Conservation (phyloP, 306 rosid species). For the Canavalia ensiformis region DNA sequence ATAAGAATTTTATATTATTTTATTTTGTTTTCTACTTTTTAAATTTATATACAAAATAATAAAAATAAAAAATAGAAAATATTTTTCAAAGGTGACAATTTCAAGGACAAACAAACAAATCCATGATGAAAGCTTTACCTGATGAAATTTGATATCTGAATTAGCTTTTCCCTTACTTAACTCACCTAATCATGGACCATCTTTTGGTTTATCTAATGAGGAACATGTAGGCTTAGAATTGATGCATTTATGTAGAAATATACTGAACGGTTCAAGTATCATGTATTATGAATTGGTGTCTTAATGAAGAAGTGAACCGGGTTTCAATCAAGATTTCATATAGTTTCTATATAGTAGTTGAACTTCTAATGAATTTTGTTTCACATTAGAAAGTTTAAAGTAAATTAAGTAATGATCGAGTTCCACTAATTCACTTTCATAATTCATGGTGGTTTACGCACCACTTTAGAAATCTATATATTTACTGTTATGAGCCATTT, state of each 20-base stretch:
- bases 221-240: not conserved
- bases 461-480: slow-evolving; percentile 3
- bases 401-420: slow-evolving; percentile 31
- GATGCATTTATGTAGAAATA: slow-evolving; percentile 20
- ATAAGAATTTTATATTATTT: too few relatives aligned
- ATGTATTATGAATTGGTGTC: slow-evolving; percentile 2
- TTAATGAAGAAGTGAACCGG: slow-evolving; percentile 1
- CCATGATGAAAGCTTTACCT: slow-evolving; percentile 32
- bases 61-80: too few relatives aligned
- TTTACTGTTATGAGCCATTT: slow-evolving; percentile 22
- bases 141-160: slow-evolving; percentile 20
- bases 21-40: too few relatives aligned
- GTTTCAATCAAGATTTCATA: slow-evolving; percentile 11
- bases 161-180: slow-evolving; percentile 21
- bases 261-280: not conserved
- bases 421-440: slow-evolving; percentile 23
- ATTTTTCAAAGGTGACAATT: slow-evolving; percentile 13
- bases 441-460: slow-evolving; percentile 22
- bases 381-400: slow-evolving; percentile 27
- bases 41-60: too few relatives aligned
- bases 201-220: slow-evolving; percentile 34
- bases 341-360: slow-evolving; percentile 27
- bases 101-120: slow-evolving; percentile 46
- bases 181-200: slow-evolving; percentile 46
- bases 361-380: slow-evolving; percentile 17